Conservation (phyloP, 768 basidiomycete genomes). For the Boletus huronensis region DNA sequence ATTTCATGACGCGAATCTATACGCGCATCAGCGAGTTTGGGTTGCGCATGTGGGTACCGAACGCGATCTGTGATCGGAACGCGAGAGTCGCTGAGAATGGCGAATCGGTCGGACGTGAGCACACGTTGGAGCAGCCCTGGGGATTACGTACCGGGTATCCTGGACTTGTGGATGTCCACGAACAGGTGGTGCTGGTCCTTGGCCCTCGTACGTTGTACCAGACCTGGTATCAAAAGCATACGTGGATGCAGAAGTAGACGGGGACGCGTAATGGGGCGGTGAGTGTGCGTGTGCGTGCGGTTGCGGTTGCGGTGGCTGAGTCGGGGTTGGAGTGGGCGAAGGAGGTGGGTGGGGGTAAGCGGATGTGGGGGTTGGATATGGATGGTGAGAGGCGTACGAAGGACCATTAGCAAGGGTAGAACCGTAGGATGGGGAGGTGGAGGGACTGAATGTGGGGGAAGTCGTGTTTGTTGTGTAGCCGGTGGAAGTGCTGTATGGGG, state of each 20-base stretch:
- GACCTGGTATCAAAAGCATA: slow-evolving; percentile 24
- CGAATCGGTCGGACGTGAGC: slow-evolving; percentile 11
- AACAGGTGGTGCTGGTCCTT: slow-evolving; percentile 8
- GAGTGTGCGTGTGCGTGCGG: slow-evolving; percentile 19
- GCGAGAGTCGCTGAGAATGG: slow-evolving; percentile 22
- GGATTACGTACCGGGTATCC: slow-evolving; percentile 22
- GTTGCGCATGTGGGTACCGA: slow-evolving; percentile 19
- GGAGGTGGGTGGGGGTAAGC: slow-evolving; percentile 28
- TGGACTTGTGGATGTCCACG: slow-evolving; percentile 22
- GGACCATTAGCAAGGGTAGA: slow-evolving; percentile 9
- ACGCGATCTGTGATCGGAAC: slow-evolving; percentile 20
- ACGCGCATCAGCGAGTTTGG: slow-evolving; percentile 20
- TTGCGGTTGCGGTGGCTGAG: slow-evolving; percentile 20
- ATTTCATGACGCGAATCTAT: slow-evolving; percentile 28
- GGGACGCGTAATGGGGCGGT: slow-evolving; percentile 20
- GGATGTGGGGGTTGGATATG: slow-evolving; percentile 27
- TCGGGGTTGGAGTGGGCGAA: slow-evolving; percentile 31
- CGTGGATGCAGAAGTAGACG: slow-evolving; percentile 15
- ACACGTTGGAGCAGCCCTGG: not conserved
- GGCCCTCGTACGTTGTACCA: slow-evolving; percentile 17
- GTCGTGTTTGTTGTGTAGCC: slow-evolving; percentile 18
- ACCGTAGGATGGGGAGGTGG: slow-evolving; percentile 20
- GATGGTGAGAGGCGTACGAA: slow-evolving; percentile 16
- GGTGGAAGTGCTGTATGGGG: slow-evolving; percentile 21
- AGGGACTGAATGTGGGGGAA: slow-evolving; percentile 24